A percentile compares a stretch with the other conserved stretches of the same genome.
Conservation (phyloP, 805 yeast species). For the Kodamaea hsintzibuensis region DNA sequence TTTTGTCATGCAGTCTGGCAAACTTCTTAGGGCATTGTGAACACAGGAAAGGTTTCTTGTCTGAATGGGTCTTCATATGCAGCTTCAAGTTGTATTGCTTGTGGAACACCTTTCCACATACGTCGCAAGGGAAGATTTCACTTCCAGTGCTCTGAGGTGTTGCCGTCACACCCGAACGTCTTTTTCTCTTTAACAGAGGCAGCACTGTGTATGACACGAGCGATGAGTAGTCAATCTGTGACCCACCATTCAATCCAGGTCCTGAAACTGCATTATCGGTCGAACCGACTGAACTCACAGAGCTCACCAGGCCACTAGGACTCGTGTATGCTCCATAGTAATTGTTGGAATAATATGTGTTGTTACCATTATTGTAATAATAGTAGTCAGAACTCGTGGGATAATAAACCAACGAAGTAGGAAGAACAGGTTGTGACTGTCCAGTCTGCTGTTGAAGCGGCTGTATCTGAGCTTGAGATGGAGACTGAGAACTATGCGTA, state of each 20-base stretch:
- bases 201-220: slow-evolving; percentile 36
- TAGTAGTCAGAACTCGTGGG: slow-evolving; percentile 10
- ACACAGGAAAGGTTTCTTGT: slow-evolving; percentile 71
- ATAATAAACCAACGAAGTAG: slow-evolving; percentile 5
- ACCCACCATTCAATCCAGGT: neutral
- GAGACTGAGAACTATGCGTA: neutral
- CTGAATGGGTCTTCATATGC: slow-evolving; percentile 56
- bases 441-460: neutral
- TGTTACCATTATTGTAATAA: slow-evolving; percentile 9
- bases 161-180: slow-evolving; percentile 9
- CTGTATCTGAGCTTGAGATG: neutral
- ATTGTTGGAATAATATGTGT: slow-evolving; percentile 5
- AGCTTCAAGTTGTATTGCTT: slow-evolving; percentile 52
- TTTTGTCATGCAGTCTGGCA: slow-evolving; percentile 76
- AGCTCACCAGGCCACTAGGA: slow-evolving; percentile 5
- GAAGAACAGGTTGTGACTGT: neutral
- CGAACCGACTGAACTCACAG: slow-evolving; percentile 1
- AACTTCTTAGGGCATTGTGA: slow-evolving; percentile 63
- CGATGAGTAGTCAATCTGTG: slow-evolving; percentile 33
- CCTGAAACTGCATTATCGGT: slow-evolving; percentile 1
- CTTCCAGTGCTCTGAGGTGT: slow-evolving; percentile 2
- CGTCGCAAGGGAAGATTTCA: slow-evolving; percentile 36
- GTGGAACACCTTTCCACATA: slow-evolving; percentile 47
- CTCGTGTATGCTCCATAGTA: slow-evolving; percentile 7
- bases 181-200: slow-evolving; percentile 26